These are phyloP conservation scores for Corallochytrium limacisporum DNA, from an alignment of 78 protist species.

Conservation along the genomic window DNA sequence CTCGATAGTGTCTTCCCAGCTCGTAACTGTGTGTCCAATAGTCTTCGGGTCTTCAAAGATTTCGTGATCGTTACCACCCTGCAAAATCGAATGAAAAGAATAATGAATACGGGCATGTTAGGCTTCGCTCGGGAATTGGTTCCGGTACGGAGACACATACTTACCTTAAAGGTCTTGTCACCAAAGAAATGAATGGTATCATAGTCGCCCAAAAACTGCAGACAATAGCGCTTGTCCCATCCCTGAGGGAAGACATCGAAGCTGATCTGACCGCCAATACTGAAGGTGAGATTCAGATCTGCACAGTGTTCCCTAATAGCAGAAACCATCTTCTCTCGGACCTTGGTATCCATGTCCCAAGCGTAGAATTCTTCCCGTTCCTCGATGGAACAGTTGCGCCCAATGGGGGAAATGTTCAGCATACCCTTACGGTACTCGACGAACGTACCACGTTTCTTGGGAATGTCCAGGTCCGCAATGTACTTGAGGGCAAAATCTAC, in stretches of 20 bases:
- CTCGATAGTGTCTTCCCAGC: slow-evolving; percentile 76
- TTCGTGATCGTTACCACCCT: slow-evolving; percentile 99
- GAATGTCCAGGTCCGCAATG: slow-evolving; percentile 75
- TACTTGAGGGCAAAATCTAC: slow-evolving; percentile 55
- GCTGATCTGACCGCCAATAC: slow-evolving; percentile 93
- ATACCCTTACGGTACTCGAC: slow-evolving; percentile 95
- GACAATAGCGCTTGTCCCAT: slow-evolving; percentile 96
- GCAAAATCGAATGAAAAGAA: not conserved
- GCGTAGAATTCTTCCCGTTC: slow-evolving; percentile 58
- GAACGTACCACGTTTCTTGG: slow-evolving; percentile 84
- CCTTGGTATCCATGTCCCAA: slow-evolving; percentile 28
- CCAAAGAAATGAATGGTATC: slow-evolving; percentile 95
- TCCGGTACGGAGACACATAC: no score
- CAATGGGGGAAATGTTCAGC: slow-evolving; percentile 96
- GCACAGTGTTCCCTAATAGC: slow-evolving; percentile 51
- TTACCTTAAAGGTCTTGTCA: slow-evolving; percentile 77
- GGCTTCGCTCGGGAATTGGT: no score
- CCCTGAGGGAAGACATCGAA: slow-evolving; percentile 96
- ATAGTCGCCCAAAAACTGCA: slow-evolving; percentile 50
- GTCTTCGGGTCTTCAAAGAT: slow-evolving; percentile 59
- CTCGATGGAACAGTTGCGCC: slow-evolving; percentile 87
- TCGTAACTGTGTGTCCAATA: slow-evolving; percentile 76
- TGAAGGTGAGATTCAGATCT: slow-evolving; percentile 47
- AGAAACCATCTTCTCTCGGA: slow-evolving; percentile 66
- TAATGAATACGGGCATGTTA: no score